Conservation (phyloP, 164 flowering plant species). For the Nymphaea thermarum region DNA sequence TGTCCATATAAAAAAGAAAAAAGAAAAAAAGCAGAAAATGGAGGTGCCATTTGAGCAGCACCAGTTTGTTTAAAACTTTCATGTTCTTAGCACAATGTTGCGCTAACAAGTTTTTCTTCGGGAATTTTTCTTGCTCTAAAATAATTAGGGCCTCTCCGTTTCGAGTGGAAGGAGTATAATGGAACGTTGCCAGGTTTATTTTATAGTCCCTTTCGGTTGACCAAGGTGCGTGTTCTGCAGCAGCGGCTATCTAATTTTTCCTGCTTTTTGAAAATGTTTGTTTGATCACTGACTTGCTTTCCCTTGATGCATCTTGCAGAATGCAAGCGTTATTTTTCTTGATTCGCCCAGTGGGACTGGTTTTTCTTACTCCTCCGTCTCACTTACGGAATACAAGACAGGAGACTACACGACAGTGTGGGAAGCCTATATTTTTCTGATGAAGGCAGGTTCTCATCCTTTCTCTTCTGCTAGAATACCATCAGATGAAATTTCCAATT, state of each 20-base stretch:
- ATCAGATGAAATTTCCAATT: too few relatives aligned
- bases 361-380: neutral
- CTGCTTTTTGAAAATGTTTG: neutral
- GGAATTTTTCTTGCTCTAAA: too few relatives aligned
- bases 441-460: neutral
- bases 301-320: neutral
- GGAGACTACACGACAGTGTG: neutral
- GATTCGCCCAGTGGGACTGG: constrained; percentile 6
- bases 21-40: too few relatives aligned
- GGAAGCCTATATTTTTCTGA: constrained; percentile 2
- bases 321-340: constrained; percentile 1
- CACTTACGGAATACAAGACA: too few relatives aligned
- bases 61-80: too few relatives aligned
- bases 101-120: too few relatives aligned
- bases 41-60: too few relatives aligned
- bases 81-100: too few relatives aligned
- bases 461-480: too few relatives aligned
- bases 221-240: neutral
- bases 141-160: neutral
- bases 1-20: too few relatives aligned
- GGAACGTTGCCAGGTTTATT: neutral
- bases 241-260: too few relatives aligned
- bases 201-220: neutral
- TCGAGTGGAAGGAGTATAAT: neutral
- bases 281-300: neutral